Evolutionary conservation across 2,329 filamentous ascomycete genomes (phyloP), one percentile per base, ranked within the genome.

Genomic region (Trichoderma simmonsii): DNA sequence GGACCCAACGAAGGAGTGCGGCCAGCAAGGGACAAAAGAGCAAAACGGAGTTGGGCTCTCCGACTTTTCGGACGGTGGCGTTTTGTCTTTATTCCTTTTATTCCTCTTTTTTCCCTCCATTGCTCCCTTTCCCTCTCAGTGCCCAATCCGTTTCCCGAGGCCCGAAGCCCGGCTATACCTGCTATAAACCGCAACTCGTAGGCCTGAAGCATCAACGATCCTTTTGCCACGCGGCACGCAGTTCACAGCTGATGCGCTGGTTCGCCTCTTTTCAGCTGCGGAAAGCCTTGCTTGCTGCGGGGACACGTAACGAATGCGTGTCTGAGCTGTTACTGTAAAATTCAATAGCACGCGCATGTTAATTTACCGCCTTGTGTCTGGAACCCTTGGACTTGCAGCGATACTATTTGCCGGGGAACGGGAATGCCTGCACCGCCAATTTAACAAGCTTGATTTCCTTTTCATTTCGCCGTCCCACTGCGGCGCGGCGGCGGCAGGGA

Each of bases 371-470:
- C 59, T 24, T 51, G n/a, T 26, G 43, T 21, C 34, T 36, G 34
- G n/a, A 54, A 24, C 21, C 39, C 28, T 12, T 15, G 34, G 66
- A 28, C 65, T 54, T 67, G 64, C 64, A 43, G n/a, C n/a, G 48
- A 43, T 21, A 51, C 43, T 18, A 26, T 34, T 34, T 36, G 43
- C 43, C 54, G 51, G 43, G 51, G 64, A 36, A 30, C 14, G 36
- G 24, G 56, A 61, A 61, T 61, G 64, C 66, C 66, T 69, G 66
- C 66, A 70, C 66, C 66, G 66, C 66, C 66, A 70, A 51, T 70
- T 70, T 54, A 54, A 54, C 39, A 57, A 34, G 51, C 30, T 57
- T 54, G 36, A 36, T 57, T 61, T 69, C 56, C 43, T 9, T 18
- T n/a, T n/a, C 39, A 61, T 62, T 61, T 62, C 39, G 43, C 48